Percentiles rank a stretch among this genome's conserved stretches.
These are phyloP conservation scores for Metschnikowia sp. DNA, from an alignment of 805 yeast genomes.

Conservation along the genomic window DNA sequence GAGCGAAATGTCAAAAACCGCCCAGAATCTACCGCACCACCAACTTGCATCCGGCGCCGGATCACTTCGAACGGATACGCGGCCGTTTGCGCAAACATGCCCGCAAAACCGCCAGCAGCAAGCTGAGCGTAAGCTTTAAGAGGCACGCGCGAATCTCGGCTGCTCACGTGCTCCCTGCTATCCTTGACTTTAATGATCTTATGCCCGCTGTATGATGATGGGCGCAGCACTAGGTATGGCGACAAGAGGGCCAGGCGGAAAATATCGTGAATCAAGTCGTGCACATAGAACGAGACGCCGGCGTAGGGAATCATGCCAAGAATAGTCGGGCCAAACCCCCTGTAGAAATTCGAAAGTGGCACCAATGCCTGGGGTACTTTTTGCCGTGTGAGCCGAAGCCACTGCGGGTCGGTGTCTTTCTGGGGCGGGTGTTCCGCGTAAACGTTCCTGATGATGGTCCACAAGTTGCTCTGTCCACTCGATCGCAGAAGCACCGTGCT, in stretches of 20 bases:
- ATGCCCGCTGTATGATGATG: slow-evolving; percentile 6
- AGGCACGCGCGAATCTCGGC: slow-evolving; percentile 53
- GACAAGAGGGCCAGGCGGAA: slow-evolving; percentile 61
- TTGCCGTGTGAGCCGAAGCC: slow-evolving; percentile 35
- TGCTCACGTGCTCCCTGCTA: slow-evolving; percentile 21
- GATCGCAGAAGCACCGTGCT: slow-evolving; percentile 14
- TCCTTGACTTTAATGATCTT: slow-evolving; percentile 18
- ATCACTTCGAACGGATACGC: slow-evolving; percentile 96
- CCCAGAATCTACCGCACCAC: slow-evolving; percentile 67
- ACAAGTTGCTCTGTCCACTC: slow-evolving; percentile 25
- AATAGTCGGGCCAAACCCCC: slow-evolving; percentile 93
- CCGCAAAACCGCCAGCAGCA: slow-evolving; percentile 93
- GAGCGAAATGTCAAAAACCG: slow-evolving; percentile 50
- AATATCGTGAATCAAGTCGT: slow-evolving; percentile 85
- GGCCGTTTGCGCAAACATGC: slow-evolving; percentile 91
- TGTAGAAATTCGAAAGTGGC: slow-evolving; percentile 68
- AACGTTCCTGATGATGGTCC: slow-evolving; percentile 30
- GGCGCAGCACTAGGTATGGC: slow-evolving; percentile 44
- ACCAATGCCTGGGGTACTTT: slow-evolving; percentile 29
- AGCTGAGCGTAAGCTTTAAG: slow-evolving; percentile 89
- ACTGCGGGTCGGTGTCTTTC: slow-evolving; percentile 29
- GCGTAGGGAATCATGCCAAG: slow-evolving; percentile 97
- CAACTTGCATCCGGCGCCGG: slow-evolving; percentile 93
- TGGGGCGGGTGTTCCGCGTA: slow-evolving; percentile 38
- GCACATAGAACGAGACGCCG: slow-evolving; percentile 94